Evolutionary conservation across 169 alveolate genomes (phyloP).

Genomic region (Perkinsus marinus): DNA sequence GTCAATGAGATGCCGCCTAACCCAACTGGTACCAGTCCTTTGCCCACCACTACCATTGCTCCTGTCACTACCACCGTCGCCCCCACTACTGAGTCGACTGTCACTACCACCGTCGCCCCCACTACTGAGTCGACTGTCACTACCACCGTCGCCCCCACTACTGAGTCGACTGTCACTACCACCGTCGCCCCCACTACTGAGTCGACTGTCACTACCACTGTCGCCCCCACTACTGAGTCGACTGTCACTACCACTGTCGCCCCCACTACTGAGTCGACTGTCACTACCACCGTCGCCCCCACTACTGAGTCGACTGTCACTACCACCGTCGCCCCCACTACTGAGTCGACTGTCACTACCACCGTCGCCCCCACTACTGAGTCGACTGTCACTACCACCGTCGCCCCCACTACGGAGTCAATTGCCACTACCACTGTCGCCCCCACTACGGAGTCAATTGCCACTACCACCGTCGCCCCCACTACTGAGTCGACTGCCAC

Average conservation of each 20-base stretch:
- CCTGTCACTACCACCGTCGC: neutral
- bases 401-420: neutral
- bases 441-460: neutral
- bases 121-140: neutral
- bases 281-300: neutral
- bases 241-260: neutral
- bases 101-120: neutral
- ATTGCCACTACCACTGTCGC: neutral
- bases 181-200: neutral
- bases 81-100: neutral
- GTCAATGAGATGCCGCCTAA: neutral
- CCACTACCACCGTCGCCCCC: neutral
- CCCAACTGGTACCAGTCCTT: neutral
- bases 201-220: neutral
- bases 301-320: neutral
- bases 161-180: neutral
- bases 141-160: neutral
- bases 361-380: neutral
- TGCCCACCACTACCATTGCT: neutral
- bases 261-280: neutral
- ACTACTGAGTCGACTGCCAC: neutral
- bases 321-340: neutral
- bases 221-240: neutral
- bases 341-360: neutral
- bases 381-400: neutral